Percentiles rank a stretch among this genome's conserved stretches.
Conservation (phyloP, 192 early-diverging fungal genomes). For the Pilobolus umbonatus region DNA sequence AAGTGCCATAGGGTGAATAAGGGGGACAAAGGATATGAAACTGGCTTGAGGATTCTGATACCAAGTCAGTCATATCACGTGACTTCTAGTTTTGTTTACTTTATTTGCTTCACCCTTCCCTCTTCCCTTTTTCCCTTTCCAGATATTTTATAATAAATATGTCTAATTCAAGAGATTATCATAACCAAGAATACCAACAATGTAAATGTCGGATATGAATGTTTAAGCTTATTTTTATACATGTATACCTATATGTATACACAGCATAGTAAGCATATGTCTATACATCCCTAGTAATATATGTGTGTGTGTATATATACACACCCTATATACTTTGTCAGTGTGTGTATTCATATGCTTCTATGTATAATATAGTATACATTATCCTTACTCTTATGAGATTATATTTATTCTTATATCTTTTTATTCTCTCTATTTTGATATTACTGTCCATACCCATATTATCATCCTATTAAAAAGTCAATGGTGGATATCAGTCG, state of each 20-base stretch:
- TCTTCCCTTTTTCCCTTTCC: no score
- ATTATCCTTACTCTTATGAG: not conserved
- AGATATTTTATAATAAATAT: no score
- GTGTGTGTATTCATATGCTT: no score
- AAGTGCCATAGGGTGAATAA: not conserved
- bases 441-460: no score
- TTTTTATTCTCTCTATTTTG: not conserved
- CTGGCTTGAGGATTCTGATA: not conserved
- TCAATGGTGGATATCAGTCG: not conserved
- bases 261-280: not conserved
- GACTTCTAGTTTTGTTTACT: not conserved
- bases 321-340: no score
- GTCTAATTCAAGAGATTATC: no score
- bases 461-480: not conserved
- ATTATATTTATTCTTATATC: not conserved
- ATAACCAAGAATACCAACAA: conserved; percentile 6
- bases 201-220: conserved; percentile 7
- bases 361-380: no score
- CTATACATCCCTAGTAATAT: not conserved
- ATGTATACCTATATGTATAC: not conserved
- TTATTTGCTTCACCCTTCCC: not conserved
- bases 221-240: not conserved
- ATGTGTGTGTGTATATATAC: not conserved
- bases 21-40: not conserved
- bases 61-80: not conserved